Evolutionary conservation across 1,284 basidiomycete species (phyloP), one percentile per base, ranked within the genome.

Genomic region (Boletus holoroseus): DNA sequence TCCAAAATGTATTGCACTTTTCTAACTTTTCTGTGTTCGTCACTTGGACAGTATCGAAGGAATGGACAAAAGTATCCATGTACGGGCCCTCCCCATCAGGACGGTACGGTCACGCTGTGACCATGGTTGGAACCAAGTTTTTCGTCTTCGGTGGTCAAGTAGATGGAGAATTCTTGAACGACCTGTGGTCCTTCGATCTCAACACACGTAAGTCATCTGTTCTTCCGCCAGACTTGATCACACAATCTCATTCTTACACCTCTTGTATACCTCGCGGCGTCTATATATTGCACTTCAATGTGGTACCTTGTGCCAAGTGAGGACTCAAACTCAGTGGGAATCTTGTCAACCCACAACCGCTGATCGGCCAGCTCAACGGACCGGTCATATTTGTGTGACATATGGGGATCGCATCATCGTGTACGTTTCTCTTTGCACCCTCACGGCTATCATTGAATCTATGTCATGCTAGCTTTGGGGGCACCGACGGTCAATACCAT

Each of bases 91-190:
- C 82, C 2, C 94, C 94, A 1, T 80, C 82, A 13, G 96, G 96
- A 8, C 79, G 96, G 45, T 98, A 99, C 66, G 96, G 96, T 1
- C 96, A 99, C 71, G 88, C 94, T 6, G 93, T 94, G 18, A 85
- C 90, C 26, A 94, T 99, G 85, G 79, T 88, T 53, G 92, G 88
- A 44, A 91, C 89, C 56, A 88, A 83, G 64, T 96, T 99, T 73
- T 91, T 91, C 66, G 81, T 99, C 36, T 98, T 97, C 66, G 96
- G 96, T 56, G 96, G 96, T 30, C 95, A 99, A 69, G 92, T 94
- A n/a, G 91, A 94, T 57, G 91, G 91, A 27, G 83, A 91, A 62
- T 99, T 97, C 68, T 77, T 97, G 68, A 94, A 95, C 67, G 96
- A 99, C 69, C 71, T 99, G 32, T 98, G 94, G 93, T 81, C 85